Base-by-base conservation (phyloP, 768 basidiomycete genomes). In the Suillus spraguei region DNA sequence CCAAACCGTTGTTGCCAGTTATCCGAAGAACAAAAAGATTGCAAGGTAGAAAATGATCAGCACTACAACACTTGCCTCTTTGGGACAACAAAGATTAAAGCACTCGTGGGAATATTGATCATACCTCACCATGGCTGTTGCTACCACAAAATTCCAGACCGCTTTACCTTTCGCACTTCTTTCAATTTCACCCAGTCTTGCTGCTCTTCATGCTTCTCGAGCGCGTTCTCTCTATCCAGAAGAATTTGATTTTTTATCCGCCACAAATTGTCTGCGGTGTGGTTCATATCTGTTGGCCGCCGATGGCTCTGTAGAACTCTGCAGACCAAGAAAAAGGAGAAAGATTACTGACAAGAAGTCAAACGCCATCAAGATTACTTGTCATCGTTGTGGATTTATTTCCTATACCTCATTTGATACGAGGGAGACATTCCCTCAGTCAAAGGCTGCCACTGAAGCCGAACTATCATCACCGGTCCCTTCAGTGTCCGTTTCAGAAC, bases 151-250 rank as follows among this genome's bases (percentile, higher is more conserved):
- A 67, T 86, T 85, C 66, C 80, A 81, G 64, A 74, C 79, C 46
- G 74, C 80, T 14, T 69, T 90, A 20, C 79, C 89, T 17, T 78
- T 75, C 65, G 70, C 77, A 20, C 74, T 91, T 60, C 78, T 84
- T 33, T 65, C 82, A 4, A 67, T 83, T 42, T 87, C 88, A 3
- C 81, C 87, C 10, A 55, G 78, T 39, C 83, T 92, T 55, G 83
- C 91, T 16, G 89, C 90, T 44, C 77, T 89, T 35, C 89, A 92
- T 70, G 73, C 81, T 0, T 69, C 77, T 16, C 81, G 85, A 54
- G 74, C 75, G 20, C 75, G 72, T 55, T 59, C 69, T 8, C 64
- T 77, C 55, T 71, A 73, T 50, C 66, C 75, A 65, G 69, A 72
- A 36, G 55, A 67, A 49, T 72, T 74, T 28, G 24, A 63, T 44